Evolutionary conservation across 441 rosid genomes (phyloP), one percentile per base, ranked within the genome.

Genomic region (Daphne laureola): DNA sequence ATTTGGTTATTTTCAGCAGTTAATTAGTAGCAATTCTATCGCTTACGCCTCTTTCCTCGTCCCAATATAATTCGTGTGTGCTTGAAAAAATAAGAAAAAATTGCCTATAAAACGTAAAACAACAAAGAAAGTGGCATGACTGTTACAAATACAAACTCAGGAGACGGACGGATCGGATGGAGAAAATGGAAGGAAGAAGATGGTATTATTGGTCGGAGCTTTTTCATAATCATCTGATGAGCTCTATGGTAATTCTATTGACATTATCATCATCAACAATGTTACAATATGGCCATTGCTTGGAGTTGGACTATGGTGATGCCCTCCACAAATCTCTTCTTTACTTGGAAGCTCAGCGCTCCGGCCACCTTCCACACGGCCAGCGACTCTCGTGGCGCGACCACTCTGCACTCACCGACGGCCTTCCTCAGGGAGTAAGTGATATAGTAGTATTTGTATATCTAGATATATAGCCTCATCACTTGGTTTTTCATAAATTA

Each of bases 321-420:
- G 93, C 98, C 21, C 82, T 91, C 47, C 70, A 78, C 1, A 87
- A 83, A 51, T 83, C 89, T 74, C 85, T 91, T 16, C 74, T 87
- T 61, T 91, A 85, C 82, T 85, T 91, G 63, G 98, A 91, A 21
- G 68, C 93, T 11, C 98, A 91, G 49, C 90, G 96, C 50, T 91
- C 98, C 48, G 96, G 96, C 40, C 90, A 80, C 12, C 68, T 91
- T 12, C 98, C 98, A 0, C 67, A 83, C 60, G 77, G 78, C 66
- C 98, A 91, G 49, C 66, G 96, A 3, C 76, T 78, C 62, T 60
- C 76, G 18, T 91, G 98, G 98, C 96, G 95, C 27, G 65, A 79
- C 72, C 83, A 91, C 71, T 91, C 98, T 12, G 95, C 81, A 18
- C 84, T 87, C 59, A 77, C 78, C 57, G 96, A 91, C 62, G 98